Evolutionary conservation across 2,329 filamentous ascomycete genomes (phyloP), one percentile per base, ranked within the genome.

Genomic region (Zymoseptoria crescenta): DNA sequence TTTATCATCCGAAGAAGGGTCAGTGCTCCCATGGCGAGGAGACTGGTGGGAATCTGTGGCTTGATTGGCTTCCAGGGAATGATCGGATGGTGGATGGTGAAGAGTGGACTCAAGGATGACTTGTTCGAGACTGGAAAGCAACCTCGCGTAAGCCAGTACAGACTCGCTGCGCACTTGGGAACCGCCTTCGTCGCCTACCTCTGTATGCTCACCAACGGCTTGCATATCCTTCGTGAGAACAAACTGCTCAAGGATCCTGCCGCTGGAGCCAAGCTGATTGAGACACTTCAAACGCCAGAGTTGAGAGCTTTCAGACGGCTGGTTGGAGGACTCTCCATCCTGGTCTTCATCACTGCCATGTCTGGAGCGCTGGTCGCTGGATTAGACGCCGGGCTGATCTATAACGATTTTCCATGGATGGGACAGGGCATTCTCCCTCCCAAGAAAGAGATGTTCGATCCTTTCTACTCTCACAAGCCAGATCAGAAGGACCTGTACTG

Each of bases 31-130:
- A 95, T 96, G 87, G 86, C 91, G 16, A 73, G 80, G 67, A 87
- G 89, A 63, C 80, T 99, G 13, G 77, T 85, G 49, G 93, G 91
- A 10, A 97, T 99, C 63, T 89, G 90, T 50, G 84, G 82, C 54
- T 80, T 97, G 68, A 96, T 99, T 69, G 94, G 91, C 57, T 94
- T 96, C 74, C 94, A 99, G 74, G 94, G 94, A 51, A 84, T 94
- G 69, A 87, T 99, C 64, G 94, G 94, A 57, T 99, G 94, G 94
- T 99, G 94, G 91, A 99, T 99, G 94, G 94, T 99, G 67, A 95
- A 95, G 76, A 95, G 89, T 9, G 94, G 94, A 1, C 80, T 99
- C 63, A 95, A 93, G 73, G 94, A 97, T 72, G 94, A 99, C 73
- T 83, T 99, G 28, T 96, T 99, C 72, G 89, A 89, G 20, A 88